Evolutionary conservation across 176 grass and related monocot genomes (phyloP).

Genomic region (Phyllostachys edulis): DNA sequence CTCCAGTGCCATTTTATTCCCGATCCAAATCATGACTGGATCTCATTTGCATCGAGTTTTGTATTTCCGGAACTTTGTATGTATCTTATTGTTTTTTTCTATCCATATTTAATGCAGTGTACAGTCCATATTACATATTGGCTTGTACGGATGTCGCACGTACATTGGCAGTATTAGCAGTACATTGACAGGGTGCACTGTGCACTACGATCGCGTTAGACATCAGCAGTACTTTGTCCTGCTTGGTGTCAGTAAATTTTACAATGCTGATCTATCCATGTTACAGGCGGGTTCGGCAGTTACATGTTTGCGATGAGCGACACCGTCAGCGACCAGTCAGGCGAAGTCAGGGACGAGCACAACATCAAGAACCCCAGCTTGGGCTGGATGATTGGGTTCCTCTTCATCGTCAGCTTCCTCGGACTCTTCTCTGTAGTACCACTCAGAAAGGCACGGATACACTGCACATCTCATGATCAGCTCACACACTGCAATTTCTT

Average conservation of each 20-base stretch:
- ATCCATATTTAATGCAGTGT: too few species aligned
- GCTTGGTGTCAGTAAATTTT: not conserved
- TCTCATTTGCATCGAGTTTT: too few species aligned
- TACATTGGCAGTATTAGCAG: not conserved
- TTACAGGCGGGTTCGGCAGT: conserved; percentile 49
- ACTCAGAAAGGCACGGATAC: conserved; percentile 38
- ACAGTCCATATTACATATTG: not conserved
- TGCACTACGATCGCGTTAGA: not conserved
- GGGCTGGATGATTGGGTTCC: conserved; percentile 63
- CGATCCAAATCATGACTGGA: too few species aligned
- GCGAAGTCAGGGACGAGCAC: not conserved
- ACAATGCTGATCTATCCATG: not conserved
- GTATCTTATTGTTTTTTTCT: too few species aligned
- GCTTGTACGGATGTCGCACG: not conserved
- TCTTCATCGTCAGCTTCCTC: conserved; percentile 63
- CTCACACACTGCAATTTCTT: not conserved
- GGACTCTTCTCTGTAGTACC: conserved; percentile 59
- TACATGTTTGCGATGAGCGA: conserved; percentile 61
- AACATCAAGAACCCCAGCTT: conserved; percentile 49
- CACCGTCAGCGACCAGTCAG: conserved; percentile 31
- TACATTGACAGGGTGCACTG: not conserved
- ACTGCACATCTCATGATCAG: not conserved
- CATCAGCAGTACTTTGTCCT: not conserved
- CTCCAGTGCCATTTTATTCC: not conserved
- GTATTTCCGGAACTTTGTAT: too few species aligned